Conservation (phyloP, 352 stramenopile genomes). For the Pythium pectinolyticum region DNA sequence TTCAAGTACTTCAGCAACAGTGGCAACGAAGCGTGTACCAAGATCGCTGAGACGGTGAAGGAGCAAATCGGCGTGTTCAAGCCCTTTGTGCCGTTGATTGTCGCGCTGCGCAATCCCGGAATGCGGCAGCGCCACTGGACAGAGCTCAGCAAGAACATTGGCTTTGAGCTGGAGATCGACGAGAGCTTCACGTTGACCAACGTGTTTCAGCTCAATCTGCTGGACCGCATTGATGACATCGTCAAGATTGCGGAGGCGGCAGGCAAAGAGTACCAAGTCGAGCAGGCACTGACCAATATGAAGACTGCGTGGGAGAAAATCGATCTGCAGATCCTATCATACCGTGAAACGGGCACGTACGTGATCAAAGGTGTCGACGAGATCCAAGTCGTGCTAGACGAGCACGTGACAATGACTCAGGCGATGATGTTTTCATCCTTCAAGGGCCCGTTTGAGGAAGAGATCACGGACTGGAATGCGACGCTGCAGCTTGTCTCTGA, state of each 20-base stretch:
- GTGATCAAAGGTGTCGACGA: conserved; percentile 95
- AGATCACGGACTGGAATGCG: conserved; percentile 92
- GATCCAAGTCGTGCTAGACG: conserved; percentile 92
- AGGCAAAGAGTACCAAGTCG: conserved; percentile 95
- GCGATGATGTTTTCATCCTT: conserved; percentile 96
- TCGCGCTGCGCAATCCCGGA: conserved; percentile 89
- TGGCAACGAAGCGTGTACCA: conserved; percentile 82
- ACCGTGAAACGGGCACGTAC: conserved; percentile 92
- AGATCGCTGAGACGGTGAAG: conserved; percentile 91
- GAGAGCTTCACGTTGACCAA: conserved; percentile 87
- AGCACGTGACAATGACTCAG: conserved; percentile 96
- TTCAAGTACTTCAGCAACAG: conserved; percentile 92
- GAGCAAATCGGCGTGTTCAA: conserved; percentile 93
- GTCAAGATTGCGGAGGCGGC: conserved; percentile 91
- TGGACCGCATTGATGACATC: conserved; percentile 90
- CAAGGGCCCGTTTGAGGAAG: conserved; percentile 94
- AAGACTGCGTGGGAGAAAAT: conserved; percentile 90
- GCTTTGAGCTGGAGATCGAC: conserved; percentile 87
- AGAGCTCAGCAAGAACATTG: conserved; percentile 83
- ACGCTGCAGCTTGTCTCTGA: conserved; percentile 91
- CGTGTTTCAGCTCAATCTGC: conserved; percentile 81
- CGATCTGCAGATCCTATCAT: conserved; percentile 87
- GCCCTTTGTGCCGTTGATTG: conserved; percentile 91
- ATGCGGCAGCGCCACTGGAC: conserved; percentile 95
- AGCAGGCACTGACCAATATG: conserved; percentile 93